These are phyloP conservation scores for Chaetomiaceae sp. DNA, from an alignment of 2,329 filamentous ascomycete species.

Conservation along the genomic window DNA sequence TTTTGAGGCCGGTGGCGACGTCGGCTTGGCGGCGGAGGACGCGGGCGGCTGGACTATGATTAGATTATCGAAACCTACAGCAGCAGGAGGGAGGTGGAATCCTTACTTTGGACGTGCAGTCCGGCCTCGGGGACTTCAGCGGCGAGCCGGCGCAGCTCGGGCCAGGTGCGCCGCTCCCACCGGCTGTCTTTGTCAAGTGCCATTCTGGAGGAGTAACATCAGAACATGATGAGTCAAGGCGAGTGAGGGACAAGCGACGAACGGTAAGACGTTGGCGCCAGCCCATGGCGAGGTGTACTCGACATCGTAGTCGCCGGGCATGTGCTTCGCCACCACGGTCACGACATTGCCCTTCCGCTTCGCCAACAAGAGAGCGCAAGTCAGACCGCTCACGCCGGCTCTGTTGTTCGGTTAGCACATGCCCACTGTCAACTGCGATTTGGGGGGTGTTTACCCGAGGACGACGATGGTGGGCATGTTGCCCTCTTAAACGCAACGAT, in stretches of 20 bases:
- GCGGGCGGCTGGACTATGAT: slow-evolving; percentile 34
- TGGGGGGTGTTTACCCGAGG: slow-evolving; percentile 34
- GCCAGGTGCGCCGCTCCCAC: slow-evolving; percentile 62
- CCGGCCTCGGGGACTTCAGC: slow-evolving; percentile 68
- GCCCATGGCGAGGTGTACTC: slow-evolving; percentile 90
- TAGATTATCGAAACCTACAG: background rate
- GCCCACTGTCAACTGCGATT: too few species aligned
- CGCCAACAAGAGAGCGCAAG: slow-evolving; percentile 43
- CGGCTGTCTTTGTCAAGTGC: slow-evolving; percentile 35
- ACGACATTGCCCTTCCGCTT: slow-evolving; percentile 37
- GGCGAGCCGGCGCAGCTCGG: slow-evolving; percentile 53
- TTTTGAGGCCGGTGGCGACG: slow-evolving; percentile 28
- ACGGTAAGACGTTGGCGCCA: slow-evolving; percentile 74
- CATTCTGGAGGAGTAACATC: slow-evolving; percentile 44
- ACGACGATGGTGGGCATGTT: slow-evolving; percentile 35
- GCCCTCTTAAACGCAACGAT: too few species aligned
- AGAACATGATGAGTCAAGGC: too few species aligned
- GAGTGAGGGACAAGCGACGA: slow-evolving; percentile 29
- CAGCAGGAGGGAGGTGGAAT: background rate
- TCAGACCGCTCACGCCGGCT: slow-evolving; percentile 48
- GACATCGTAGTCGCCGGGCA: slow-evolving; percentile 89
- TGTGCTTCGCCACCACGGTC: slow-evolving; percentile 61
- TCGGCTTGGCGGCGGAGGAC: slow-evolving; percentile 59
- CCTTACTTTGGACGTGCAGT: slow-evolving; percentile 66
- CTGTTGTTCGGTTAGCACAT: slow-evolving; percentile 21